Evolutionary conservation across 768 basidiomycete species (phyloP).

Genomic region (Mycena albidolilacea): DNA sequence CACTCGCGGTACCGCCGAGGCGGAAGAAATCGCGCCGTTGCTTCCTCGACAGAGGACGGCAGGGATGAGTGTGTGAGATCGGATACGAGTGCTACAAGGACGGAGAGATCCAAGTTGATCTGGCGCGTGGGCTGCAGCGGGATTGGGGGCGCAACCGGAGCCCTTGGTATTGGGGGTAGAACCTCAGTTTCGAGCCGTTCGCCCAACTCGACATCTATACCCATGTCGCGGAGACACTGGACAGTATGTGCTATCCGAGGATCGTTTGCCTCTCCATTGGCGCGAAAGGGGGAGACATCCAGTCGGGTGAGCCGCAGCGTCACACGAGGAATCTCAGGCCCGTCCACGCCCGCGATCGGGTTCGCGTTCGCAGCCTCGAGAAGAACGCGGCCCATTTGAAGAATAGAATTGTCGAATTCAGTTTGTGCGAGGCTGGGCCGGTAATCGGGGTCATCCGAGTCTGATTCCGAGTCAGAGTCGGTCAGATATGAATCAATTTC

Average conservation of each 20-base stretch:
- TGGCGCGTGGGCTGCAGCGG: slow-evolving; percentile 64
- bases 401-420: slow-evolving; percentile 80
- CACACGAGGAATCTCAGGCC: slow-evolving; percentile 58
- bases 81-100: slow-evolving; percentile 87
- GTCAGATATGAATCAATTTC: slow-evolving; percentile 91
- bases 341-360: slow-evolving; percentile 57
- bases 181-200: slow-evolving; percentile 57
- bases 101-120: slow-evolving; percentile 88
- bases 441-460: slow-evolving; percentile 54
- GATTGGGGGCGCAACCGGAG: slow-evolving; percentile 32
- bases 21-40: slow-evolving; percentile 76
- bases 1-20: slow-evolving; percentile 71
- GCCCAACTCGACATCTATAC: slow-evolving; percentile 77
- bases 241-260: slow-evolving; percentile 76
- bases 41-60: slow-evolving; percentile 70
- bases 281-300: slow-evolving; percentile 54
- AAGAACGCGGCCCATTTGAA: slow-evolving; percentile 79
- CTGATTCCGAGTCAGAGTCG: slow-evolving; percentile 68
- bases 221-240: slow-evolving; percentile 69
- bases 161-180: slow-evolving; percentile 22
- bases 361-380: slow-evolving; percentile 75
- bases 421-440: slow-evolving; percentile 61
- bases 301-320: slow-evolving; percentile 82
- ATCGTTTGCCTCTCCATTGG: slow-evolving; percentile 54
- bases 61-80: slow-evolving; percentile 84